Base-by-base conservation (phyloP, 306 rosid genomes). In the Fragaria vesca region DNA sequence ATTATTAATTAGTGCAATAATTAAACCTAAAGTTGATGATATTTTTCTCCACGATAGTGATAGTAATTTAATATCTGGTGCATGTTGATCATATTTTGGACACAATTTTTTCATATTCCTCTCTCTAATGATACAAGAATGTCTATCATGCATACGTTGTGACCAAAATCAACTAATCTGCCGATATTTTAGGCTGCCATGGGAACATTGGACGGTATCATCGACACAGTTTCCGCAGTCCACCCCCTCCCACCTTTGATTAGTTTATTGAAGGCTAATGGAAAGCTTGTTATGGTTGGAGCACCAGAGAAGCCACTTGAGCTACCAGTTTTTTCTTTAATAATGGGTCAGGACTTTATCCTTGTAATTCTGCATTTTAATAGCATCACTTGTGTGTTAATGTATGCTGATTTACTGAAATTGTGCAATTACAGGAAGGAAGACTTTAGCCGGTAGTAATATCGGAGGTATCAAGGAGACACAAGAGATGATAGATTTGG, bases 231-330 rank as follows among this genome's bases (percentile, higher is more conserved):
- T 24, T 84, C 87, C 20, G 84, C 82, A 8, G 1, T 1, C 5
- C 87, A 84, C 51, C 77, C 82, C 12, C 73, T 84, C 3, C 17
- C 72, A 30, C 87, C 87, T 57, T 38, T 80, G 52, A 3, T 84
- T 6, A 50, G 48, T 7, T 66, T 80, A 6, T 12, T 84, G 32
- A 84, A 80, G 67, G 1, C 71, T 17, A 26, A 81, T 45, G 88
- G 92, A 36, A 86, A 73, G 73, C 76, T 84, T 46, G 65, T 86
- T 28, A 6, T 86, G 63, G 85, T 88, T 13, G 90, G 88, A 26
- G 80, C 55, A 8, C 78, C 79, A 7, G 69, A 57, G 0, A 82
- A 76, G 66, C 76, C 78, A 2, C 68, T 75, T 55, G 87, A 78
- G 69, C 72, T 84, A 8, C 90, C 90, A 0, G 51, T 69, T 40